Conservation (phyloP, 371 early-diverging fungal genomes). For the Sporodiniella umbellata region DNA sequence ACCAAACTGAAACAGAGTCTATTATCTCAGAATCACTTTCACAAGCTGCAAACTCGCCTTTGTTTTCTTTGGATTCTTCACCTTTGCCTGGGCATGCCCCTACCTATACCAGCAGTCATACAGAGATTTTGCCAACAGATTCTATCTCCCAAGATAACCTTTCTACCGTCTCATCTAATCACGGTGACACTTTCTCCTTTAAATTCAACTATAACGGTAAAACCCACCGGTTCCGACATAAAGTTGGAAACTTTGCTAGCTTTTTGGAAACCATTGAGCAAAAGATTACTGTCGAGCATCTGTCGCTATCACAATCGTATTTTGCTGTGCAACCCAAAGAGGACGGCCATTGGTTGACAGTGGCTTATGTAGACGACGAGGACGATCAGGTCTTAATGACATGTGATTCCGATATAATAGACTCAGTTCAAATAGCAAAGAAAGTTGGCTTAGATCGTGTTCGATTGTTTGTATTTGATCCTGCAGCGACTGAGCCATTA, state of each 20-base stretch:
- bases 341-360: slow-evolving; percentile 47
- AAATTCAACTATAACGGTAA: slow-evolving; percentile 69
- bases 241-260: slow-evolving; percentile 42
- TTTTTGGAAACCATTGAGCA: slow-evolving; percentile 48
- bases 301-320: slow-evolving; percentile 26
- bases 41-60: slow-evolving; percentile 33
- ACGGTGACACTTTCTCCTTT: slow-evolving; percentile 59
- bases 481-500: slow-evolving; percentile 4
- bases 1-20: slow-evolving; percentile 47
- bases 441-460: slow-evolving; percentile 73
- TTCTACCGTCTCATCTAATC: slow-evolving; percentile 23
- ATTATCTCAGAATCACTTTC: slow-evolving; percentile 49
- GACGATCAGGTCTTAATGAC: slow-evolving; percentile 78
- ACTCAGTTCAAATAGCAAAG: slow-evolving; percentile 76
- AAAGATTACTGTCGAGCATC: slow-evolving; percentile 26
- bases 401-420: slow-evolving; percentile 71
- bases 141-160: slow-evolving; percentile 26
- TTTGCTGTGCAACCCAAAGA: slow-evolving; percentile 3
- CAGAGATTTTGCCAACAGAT: slow-evolving; percentile 33
- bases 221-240: slow-evolving; percentile 72
- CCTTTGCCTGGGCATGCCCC: slow-evolving; percentile 24
- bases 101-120: slow-evolving; percentile 23
- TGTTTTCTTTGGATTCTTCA: slow-evolving; percentile 24
- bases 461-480: slow-evolving; percentile 58
- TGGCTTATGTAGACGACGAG: slow-evolving; percentile 87